Conservation (phyloP, 176 grass and related monocot genomes). For the Carex littledalei region DNA sequence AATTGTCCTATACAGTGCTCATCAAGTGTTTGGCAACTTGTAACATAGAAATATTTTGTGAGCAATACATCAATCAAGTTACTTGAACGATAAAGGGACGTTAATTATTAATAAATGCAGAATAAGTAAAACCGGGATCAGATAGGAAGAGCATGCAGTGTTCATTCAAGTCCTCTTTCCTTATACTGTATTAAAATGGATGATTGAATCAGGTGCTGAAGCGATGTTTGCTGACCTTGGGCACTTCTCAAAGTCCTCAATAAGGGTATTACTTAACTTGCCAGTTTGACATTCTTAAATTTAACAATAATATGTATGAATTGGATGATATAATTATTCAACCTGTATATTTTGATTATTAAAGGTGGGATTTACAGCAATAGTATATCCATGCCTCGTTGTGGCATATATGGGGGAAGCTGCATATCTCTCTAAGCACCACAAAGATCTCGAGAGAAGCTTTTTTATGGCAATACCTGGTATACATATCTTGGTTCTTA, state of each 20-base stretch:
- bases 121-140: not conserved
- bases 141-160: not conserved
- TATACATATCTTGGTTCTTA: constrained; percentile 16
- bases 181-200: constrained; percentile 7
- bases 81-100: not conserved
- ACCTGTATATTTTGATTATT: constrained; percentile 20
- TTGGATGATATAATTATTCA: not conserved
- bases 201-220: constrained; percentile 55
- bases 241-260: constrained; percentile 75
- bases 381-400: constrained; percentile 87
- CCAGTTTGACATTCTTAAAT: not conserved
- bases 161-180: not conserved
- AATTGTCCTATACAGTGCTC: not conserved
- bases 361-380: constrained; percentile 68
- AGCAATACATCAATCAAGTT: not conserved
- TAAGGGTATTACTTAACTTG: constrained; percentile 35
- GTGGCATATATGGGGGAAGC: constrained; percentile 96
- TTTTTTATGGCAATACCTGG: constrained; percentile 93
- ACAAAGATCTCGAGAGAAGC: constrained; percentile 75
- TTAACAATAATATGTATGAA: not conserved
- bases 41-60: not conserved
- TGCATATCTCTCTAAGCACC: constrained; percentile 77
- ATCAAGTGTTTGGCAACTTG: not conserved
- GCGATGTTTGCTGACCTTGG: constrained; percentile 97
- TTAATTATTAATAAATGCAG: not conserved